Evolutionary conservation across 805 yeast genomes (phyloP).

Genomic region (Millerozyma miso): DNA sequence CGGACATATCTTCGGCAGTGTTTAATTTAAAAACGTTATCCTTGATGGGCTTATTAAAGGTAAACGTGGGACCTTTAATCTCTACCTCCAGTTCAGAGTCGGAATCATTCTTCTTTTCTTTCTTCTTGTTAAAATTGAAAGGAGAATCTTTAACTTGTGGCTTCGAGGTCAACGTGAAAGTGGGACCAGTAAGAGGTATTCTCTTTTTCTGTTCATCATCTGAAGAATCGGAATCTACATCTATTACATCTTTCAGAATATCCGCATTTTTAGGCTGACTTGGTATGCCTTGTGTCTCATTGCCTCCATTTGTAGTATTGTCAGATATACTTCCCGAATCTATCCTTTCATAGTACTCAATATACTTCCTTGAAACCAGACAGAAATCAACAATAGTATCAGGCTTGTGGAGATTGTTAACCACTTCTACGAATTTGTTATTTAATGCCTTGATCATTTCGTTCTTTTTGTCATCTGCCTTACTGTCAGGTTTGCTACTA

Average conservation of each 20-base stretch:
- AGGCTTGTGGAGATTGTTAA: constrained; percentile 36
- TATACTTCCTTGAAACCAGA: constrained; percentile 55
- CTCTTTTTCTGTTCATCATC: constrained; percentile 24
- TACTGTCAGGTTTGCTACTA: not conserved
- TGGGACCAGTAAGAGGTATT: constrained; percentile 33
- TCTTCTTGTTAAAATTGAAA: constrained; percentile 34
- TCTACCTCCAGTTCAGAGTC: constrained; percentile 61
- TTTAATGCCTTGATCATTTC: constrained; percentile 63
- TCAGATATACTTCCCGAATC: not conserved
- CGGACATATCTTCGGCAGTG: not conserved
- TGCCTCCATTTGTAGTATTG: not conserved
- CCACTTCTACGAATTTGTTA: constrained; percentile 48
- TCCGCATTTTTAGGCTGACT: constrained; percentile 1
- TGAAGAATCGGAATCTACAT: constrained; percentile 20
- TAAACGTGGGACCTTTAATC: constrained; percentile 71
- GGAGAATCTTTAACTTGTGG: constrained; percentile 32
- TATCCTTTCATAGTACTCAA: constrained; percentile 40
- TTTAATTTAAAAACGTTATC: constrained; percentile 30
- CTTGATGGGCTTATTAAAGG: constrained; percentile 32
- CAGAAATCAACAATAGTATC: constrained; percentile 55
- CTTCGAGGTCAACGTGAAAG: constrained; percentile 25
- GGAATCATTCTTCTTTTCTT: constrained; percentile 30
- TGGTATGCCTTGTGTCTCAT: constrained; percentile 1
- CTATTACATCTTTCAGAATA: constrained; percentile 6
- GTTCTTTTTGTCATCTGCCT: constrained; percentile 25